phyloP scores from a whole-genome alignment of 164 flowering plant species.

The Liriodendron chinense region DNA sequence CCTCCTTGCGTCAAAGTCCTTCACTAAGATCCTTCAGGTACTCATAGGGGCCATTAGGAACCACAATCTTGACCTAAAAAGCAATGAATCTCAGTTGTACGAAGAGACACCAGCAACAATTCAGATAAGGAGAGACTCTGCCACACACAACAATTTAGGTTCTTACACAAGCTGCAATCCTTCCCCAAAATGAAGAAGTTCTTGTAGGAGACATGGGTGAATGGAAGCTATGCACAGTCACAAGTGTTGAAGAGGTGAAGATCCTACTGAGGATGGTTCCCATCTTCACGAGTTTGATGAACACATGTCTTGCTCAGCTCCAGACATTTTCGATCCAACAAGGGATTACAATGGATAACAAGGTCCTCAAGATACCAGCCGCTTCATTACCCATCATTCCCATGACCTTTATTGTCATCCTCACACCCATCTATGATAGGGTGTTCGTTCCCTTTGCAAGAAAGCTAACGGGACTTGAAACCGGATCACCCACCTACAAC shows the following conservation, averaged over 20 bases:
- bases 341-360: constrained; percentile 49
- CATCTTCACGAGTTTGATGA: constrained; percentile 45
- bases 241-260: constrained; percentile 54
- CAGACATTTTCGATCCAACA: constrained; percentile 54
- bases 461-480: constrained; percentile 22
- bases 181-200: not conserved
- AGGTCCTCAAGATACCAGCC: constrained; percentile 38
- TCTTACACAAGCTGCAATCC: constrained; percentile 11
- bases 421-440: constrained; percentile 37
- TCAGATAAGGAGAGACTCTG: not conserved
- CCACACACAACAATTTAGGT: constrained; percentile 16
- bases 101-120: not conserved
- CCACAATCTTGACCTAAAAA: constrained; percentile 6
- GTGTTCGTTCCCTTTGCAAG: constrained; percentile 30
- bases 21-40: constrained; percentile 20
- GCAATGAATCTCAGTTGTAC: not conserved
- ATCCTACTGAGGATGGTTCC: constrained; percentile 37
- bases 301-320: constrained; percentile 54
- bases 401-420: constrained; percentile 31
- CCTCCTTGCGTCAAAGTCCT: too few species aligned
- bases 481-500: constrained; percentile 46
- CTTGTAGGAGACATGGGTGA: constrained; percentile 12
- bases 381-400: constrained; percentile 53
- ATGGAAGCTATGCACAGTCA: constrained; percentile 45
- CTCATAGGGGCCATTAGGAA: constrained; percentile 17